phyloP scores from a whole-genome alignment of 1,284 basidiomycete species.

The Trametes pubescens region DNA sequence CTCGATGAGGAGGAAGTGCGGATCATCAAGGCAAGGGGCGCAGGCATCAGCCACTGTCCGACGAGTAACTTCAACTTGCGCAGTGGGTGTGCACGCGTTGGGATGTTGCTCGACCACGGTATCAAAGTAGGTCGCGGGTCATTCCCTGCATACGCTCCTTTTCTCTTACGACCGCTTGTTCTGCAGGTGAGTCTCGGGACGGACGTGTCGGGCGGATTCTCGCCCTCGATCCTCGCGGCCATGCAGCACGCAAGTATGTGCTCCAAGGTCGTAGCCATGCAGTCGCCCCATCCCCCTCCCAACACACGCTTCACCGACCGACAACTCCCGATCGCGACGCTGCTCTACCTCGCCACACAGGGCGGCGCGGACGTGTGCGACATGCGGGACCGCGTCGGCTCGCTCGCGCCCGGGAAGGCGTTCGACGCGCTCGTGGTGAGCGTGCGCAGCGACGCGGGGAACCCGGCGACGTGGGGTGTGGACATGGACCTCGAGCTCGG shows the following conservation, averaged over 20 bases:
- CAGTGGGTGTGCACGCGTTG: slow-evolving; percentile 85
- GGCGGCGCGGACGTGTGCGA: slow-evolving; percentile 91
- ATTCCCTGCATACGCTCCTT: neutral
- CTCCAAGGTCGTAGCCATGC: slow-evolving; percentile 75
- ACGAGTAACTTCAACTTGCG: slow-evolving; percentile 92
- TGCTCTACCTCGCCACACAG: slow-evolving; percentile 91
- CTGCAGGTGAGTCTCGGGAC: slow-evolving; percentile 86
- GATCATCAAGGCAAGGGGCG: slow-evolving; percentile 70
- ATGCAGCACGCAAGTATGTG: slow-evolving; percentile 87
- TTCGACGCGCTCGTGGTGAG: slow-evolving; percentile 89
- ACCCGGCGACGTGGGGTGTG: slow-evolving; percentile 69
- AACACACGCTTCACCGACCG: slow-evolving; percentile 58
- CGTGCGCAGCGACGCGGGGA: slow-evolving; percentile 58
- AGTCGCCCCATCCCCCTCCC: slow-evolving; percentile 30
- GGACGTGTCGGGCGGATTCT: slow-evolving; percentile 92
- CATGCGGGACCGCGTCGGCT: slow-evolving; percentile 78
- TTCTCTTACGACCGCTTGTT: neutral
- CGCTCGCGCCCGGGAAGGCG: slow-evolving; percentile 82
- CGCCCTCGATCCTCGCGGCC: slow-evolving; percentile 83
- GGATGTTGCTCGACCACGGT: slow-evolving; percentile 81
- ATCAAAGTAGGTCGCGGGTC: slow-evolving; percentile 71
- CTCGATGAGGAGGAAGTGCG: slow-evolving; percentile 78
- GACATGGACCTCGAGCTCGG: slow-evolving; percentile 45
- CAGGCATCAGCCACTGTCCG: slow-evolving; percentile 94
- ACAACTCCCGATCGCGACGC: slow-evolving; percentile 77